Conservation (phyloP, 176 grass and related monocot species). For the Oryza glaberrima region DNA sequence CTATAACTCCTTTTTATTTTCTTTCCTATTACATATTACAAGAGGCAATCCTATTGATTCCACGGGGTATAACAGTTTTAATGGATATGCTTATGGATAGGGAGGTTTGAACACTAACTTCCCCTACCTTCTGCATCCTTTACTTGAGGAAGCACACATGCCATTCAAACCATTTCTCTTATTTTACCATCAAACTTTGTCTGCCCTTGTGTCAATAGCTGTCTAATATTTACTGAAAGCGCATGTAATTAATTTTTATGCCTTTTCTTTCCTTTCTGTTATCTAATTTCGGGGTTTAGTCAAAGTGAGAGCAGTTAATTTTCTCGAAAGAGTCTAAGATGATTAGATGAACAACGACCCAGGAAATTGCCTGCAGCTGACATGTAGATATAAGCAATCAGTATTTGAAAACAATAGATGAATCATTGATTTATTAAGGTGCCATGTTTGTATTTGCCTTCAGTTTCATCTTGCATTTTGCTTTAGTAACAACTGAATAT, state of each 20-base stretch:
- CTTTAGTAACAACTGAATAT: too few relatives aligned
- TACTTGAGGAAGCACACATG: constrained; percentile 29
- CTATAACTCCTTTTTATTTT: constrained; percentile 31
- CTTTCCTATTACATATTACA: constrained; percentile 75
- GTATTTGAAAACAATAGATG: too few relatives aligned
- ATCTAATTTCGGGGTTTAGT: too few relatives aligned
- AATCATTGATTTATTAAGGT: too few relatives aligned
- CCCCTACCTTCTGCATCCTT: neutral
- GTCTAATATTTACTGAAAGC: neutral
- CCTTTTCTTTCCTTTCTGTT: neutral
- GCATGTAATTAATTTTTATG: neutral
- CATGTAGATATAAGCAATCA: too few relatives aligned
- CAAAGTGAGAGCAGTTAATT: too few relatives aligned
- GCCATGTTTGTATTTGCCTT: too few relatives aligned
- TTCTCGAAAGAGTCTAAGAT: too few relatives aligned
- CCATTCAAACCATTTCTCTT: constrained; percentile 18
- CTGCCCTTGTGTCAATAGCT: neutral
- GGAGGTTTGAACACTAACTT: constrained; percentile 58
- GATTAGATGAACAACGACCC: too few relatives aligned
- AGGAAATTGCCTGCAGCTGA: too few relatives aligned
- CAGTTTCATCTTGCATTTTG: too few relatives aligned
- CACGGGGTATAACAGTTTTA: constrained; percentile 93
- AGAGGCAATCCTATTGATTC: constrained; percentile 96
- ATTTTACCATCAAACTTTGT: neutral
- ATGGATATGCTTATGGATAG: constrained; percentile 99